Base-by-base conservation (phyloP, 1,284 basidiomycete species). In the Mycocalia duriaeana region DNA sequence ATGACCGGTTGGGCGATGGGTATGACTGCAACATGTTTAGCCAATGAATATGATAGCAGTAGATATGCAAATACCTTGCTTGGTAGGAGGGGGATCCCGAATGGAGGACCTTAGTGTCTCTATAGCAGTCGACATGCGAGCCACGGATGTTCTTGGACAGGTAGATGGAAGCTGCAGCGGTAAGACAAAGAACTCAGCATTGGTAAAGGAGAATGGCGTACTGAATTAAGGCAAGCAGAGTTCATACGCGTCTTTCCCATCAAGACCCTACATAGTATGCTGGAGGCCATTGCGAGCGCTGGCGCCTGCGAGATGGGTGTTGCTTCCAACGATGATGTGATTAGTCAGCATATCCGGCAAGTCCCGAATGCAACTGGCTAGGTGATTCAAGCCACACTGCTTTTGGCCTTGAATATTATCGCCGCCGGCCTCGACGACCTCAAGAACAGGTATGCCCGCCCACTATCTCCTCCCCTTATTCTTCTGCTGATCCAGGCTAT, bases 391-490 rank as follows among this genome's bases (percentile, higher is more conserved):
- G 70, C 69, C 68, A 69, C 69, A 47, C 48, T 26, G 35, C 46
- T 47, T 54, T 53, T 50, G 49, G 44, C 53, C 52, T 53, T 51
- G 50, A 59, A 50, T 54, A 56, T 59, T 63, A 62, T 60, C 63
- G 60, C 56, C 62, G 64, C 62, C 61, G 66, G 56, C 64, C 58
- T 63, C 64, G 63, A 70, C 67, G 66, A 67, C 66, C 59, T 65
- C 64, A 72, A 73, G 66, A 65, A 61, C 59, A 65, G 64, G 69
- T 68, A 54, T 47, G 63, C 47, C 46, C 46, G 53, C 28, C n/a
- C 59, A 55, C 52, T 35, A 49, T 31, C 53, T 49, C n/a, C n/a
- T 31, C 28, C 50, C 36, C 61, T 8, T 31, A 8, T n/a, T 31
- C 28, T 31, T 31, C n/a, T 8, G 28, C n/a, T 31, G 28, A n/a